phyloP scores from a whole-genome alignment of 1,284 basidiomycete genomes.

The Porodaedalea pini region DNA sequence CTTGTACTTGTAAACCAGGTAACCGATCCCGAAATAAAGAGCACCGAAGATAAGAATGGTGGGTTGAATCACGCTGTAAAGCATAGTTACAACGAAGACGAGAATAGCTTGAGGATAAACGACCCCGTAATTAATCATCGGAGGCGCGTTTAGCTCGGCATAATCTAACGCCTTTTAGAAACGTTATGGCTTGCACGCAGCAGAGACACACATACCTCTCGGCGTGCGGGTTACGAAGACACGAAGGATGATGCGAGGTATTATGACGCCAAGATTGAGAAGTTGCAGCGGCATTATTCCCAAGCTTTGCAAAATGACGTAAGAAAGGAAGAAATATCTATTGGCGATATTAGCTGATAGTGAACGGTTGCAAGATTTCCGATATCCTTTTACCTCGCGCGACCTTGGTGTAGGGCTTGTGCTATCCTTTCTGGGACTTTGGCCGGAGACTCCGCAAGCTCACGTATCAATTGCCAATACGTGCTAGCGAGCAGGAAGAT shows the following conservation, averaged over 20 bases:
- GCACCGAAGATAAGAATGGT: conserved; percentile 93
- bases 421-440: conserved; percentile 91
- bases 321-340: conserved; percentile 93
- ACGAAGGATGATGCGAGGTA: conserved; percentile 70
- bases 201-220: conserved; percentile 59
- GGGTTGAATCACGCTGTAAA: conserved; percentile 95
- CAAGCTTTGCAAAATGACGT: conserved; percentile 89
- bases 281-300: conserved; percentile 95
- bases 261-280: conserved; percentile 81
- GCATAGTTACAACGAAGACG: conserved; percentile 90
- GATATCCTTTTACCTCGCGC: conserved; percentile 48
- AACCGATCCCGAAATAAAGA: conserved; percentile 90
- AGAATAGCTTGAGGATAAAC: conserved; percentile 95
- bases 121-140: conserved; percentile 91
- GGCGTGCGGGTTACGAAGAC: conserved; percentile 80
- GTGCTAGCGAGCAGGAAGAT: conserved; percentile 91
- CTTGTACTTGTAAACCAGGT: conserved; percentile 97
- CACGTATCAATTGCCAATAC: conserved; percentile 84
- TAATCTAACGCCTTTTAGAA: conserved; percentile 55
- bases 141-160: conserved; percentile 95
- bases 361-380: not conserved
- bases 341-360: conserved; percentile 25
- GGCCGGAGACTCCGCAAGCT: conserved; percentile 82
- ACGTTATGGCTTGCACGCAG: not conserved
- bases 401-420: conserved; percentile 69